These are phyloP conservation scores for Saksenaea vasiformis DNA, from an alignment of 371 early-diverging fungal genomes.

Conservation along the genomic window DNA sequence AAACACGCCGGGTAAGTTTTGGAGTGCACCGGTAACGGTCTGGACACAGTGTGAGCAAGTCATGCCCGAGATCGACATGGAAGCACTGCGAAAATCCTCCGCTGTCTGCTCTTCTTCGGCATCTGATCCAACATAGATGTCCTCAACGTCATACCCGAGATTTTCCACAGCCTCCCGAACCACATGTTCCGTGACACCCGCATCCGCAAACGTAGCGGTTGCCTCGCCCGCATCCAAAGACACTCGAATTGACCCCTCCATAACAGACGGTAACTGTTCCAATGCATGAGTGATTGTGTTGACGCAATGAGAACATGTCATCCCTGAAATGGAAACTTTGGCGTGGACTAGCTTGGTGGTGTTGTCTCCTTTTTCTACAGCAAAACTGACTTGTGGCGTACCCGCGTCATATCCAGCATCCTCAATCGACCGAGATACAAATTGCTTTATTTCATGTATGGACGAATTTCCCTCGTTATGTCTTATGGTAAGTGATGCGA, in stretches of 20 bases:
- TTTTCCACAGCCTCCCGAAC: conserved; percentile 60
- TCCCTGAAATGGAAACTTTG: conserved; percentile 60
- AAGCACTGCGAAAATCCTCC: conserved; percentile 7
- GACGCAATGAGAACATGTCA: conserved; percentile 88
- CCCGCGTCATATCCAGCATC: conserved; percentile 39
- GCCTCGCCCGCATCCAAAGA: conserved; percentile 45
- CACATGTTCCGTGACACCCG: conserved; percentile 18
- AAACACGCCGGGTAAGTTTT: conserved; percentile 51
- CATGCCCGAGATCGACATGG: conserved; percentile 70
- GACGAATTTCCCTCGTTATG: not conserved
- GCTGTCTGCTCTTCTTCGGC: conserved; percentile 5
- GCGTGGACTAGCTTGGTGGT: conserved; percentile 16
- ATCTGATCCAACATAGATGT: conserved; percentile 8
- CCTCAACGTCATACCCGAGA: conserved; percentile 62
- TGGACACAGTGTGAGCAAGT: conserved; percentile 81
- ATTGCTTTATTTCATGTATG: conserved; percentile 11
- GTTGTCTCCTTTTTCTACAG: not conserved
- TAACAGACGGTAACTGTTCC: conserved; percentile 53
- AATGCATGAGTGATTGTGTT: conserved; percentile 70
- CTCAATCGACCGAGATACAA: conserved; percentile 26
- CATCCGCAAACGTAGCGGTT: conserved; percentile 33
- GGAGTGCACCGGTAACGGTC: conserved; percentile 54
- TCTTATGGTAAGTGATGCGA: conserved; percentile 19
- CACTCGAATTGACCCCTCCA: conserved; percentile 40
- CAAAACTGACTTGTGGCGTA: not conserved